Conservation (phyloP, 331 rosid species). For the Rosa hybrid region DNA sequence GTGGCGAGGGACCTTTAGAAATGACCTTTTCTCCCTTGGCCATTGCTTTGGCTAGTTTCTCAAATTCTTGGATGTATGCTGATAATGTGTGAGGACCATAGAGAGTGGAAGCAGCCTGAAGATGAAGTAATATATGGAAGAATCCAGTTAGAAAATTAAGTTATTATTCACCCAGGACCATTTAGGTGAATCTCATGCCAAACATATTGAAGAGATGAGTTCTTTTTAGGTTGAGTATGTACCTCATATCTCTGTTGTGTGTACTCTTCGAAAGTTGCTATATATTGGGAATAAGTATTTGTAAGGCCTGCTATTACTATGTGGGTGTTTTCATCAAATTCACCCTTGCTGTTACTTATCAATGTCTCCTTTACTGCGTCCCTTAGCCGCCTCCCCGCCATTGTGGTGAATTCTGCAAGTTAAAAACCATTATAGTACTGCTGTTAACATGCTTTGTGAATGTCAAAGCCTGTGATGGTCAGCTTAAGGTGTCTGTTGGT, state of each 20-base stretch:
- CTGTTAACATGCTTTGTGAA: neutral
- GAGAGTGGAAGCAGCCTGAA: constrained; percentile 83
- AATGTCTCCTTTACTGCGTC: constrained; percentile 70
- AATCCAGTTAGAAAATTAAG: neutral
- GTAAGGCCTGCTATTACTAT: constrained; percentile 80
- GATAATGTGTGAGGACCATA: constrained; percentile 89
- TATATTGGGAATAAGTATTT: constrained; percentile 78
- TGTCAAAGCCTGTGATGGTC: neutral
- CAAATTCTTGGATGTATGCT: constrained; percentile 81
- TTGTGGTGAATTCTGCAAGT: constrained; percentile 79
- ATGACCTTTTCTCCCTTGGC: constrained; percentile 46
- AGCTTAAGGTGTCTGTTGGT: neutral
- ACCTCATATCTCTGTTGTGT: constrained; percentile 80
- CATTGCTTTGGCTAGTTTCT: constrained; percentile 71
- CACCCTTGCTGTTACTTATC: constrained; percentile 49
- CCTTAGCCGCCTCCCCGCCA: constrained; percentile 78
- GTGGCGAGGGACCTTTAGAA: constrained; percentile 51
- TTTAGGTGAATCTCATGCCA: constrained; percentile 3
- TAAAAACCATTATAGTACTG: neutral
- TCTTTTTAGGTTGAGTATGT: neutral
- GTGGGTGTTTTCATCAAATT: constrained; percentile 54
- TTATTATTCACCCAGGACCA: neutral
- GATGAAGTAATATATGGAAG: neutral
- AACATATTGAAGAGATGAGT: neutral
- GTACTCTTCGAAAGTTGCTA: constrained; percentile 83